These are phyloP conservation scores for Bacidia gigantensis DNA, from an alignment of 495 filamentous ascomycete species.

Conservation along the genomic window DNA sequence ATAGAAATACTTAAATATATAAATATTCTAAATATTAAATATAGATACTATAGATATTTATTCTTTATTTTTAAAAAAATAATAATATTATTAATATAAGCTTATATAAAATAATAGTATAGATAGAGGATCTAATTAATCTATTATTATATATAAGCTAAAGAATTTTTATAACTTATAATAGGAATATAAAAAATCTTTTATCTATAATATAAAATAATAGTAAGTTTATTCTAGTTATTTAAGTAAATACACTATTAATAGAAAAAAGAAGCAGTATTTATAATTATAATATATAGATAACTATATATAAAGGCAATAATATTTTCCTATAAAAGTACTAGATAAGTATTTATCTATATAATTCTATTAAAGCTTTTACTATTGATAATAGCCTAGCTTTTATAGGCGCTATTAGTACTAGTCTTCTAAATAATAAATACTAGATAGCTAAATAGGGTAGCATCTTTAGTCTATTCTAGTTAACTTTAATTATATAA, in stretches of 20 bases:
- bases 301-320: neutral
- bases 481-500: neutral
- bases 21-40: neutral
- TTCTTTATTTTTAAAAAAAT: neutral
- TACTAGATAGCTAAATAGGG: neutral
- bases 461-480: no score
- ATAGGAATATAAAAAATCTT: neutral
- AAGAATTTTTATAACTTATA: constrained; percentile 4
- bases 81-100: constrained; percentile 4
- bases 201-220: neutral
- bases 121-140: neutral
- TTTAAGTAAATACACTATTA: neutral
- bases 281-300: neutral
- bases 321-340: neutral
- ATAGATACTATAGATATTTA: neutral
- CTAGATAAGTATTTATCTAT: neutral
- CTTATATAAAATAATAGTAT: neutral
- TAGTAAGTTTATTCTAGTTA: neutral
- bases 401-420: neutral
- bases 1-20: neutral
- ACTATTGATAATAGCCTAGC: neutral
- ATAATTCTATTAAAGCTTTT: neutral
- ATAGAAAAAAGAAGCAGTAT: constrained; percentile 1
- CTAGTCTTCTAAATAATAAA: neutral
- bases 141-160: neutral